Conservation (phyloP, 164 flowering plant genomes). For the Tetrastigma voinierianum region DNA sequence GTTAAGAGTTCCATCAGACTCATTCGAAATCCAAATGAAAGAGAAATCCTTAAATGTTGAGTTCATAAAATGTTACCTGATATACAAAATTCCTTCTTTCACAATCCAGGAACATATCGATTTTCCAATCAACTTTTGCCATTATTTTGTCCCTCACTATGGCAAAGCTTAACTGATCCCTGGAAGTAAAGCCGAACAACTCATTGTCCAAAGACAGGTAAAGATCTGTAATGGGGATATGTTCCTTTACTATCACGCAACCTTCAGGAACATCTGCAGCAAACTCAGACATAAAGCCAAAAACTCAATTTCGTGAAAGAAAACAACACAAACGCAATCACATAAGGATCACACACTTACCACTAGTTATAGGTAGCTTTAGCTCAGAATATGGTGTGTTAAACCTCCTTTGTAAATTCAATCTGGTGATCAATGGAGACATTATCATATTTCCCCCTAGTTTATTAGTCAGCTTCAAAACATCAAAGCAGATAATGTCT, state of each 20-base stretch:
- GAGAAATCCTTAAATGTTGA: not conserved
- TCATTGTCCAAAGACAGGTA: constrained; percentile 94
- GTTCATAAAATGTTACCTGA: constrained; percentile 52
- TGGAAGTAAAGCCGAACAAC: constrained; percentile 93
- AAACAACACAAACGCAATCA: not conserved
- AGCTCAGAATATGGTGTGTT: constrained; percentile 75
- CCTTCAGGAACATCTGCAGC: constrained; percentile 97
- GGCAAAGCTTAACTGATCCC: constrained; percentile 95
- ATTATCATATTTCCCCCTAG: constrained; percentile 87
- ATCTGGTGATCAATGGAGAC: constrained; percentile 83
- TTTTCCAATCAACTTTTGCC: constrained; percentile 62
- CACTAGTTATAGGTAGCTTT: constrained; percentile 94
- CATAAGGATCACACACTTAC: constrained; percentile 36
- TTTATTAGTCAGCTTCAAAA: constrained; percentile 97
- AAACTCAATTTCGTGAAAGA: constrained; percentile 11
- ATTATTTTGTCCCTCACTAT: constrained; percentile 78
- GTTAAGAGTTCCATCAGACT: too few species aligned
- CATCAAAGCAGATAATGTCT: constrained; percentile 95
- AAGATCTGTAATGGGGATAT: constrained; percentile 88
- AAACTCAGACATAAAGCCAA: constrained; percentile 6
- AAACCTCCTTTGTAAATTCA: constrained; percentile 85
- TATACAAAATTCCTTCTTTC: constrained; percentile 93
- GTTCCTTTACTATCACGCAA: constrained; percentile 84
- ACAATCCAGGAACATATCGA: constrained; percentile 89
- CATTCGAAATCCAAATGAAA: not conserved